phyloP scores from a whole-genome alignment of 2,329 filamentous ascomycete genomes.

The Aureobasidium sp. region DNA sequence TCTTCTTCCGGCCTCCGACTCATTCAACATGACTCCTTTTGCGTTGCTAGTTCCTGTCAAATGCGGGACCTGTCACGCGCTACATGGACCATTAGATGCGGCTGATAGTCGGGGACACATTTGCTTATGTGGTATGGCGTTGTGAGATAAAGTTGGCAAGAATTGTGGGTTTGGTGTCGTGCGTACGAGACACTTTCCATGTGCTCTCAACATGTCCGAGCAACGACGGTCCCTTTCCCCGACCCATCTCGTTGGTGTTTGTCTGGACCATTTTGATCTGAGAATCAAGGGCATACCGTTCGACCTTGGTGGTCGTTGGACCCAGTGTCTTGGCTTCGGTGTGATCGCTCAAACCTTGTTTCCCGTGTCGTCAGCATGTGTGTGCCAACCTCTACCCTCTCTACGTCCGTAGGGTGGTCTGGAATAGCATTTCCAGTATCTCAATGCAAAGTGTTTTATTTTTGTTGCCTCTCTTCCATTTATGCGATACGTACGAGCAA shows the following conservation, averaged over 20 bases:
- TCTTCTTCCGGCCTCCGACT: constrained; percentile 3
- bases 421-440: background rate
- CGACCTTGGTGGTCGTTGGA: background rate
- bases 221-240: background rate
- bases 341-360: constrained; percentile 2
- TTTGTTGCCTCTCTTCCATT: background rate
- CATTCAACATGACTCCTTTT: constrained; percentile 4
- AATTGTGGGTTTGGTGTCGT: background rate
- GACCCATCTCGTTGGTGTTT: constrained; percentile 1
- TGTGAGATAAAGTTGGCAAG: background rate
- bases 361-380: constrained; percentile 1
- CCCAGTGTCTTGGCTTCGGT: constrained; percentile 8
- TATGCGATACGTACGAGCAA: background rate
- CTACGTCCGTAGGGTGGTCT: background rate
- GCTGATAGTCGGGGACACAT: background rate
- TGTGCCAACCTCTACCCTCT: background rate
- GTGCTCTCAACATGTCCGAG: constrained; percentile 11
- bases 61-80: background rate
- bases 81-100: background rate
- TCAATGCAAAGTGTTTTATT: background rate
- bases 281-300: background rate
- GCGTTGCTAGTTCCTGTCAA: constrained; percentile 2
- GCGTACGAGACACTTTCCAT: background rate
- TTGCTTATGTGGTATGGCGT: background rate
- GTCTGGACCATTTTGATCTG: background rate